These are phyloP conservation scores for Takashimella tepidaria DNA, from an alignment of 1,284 basidiomycete genomes.

Conservation along the genomic window DNA sequence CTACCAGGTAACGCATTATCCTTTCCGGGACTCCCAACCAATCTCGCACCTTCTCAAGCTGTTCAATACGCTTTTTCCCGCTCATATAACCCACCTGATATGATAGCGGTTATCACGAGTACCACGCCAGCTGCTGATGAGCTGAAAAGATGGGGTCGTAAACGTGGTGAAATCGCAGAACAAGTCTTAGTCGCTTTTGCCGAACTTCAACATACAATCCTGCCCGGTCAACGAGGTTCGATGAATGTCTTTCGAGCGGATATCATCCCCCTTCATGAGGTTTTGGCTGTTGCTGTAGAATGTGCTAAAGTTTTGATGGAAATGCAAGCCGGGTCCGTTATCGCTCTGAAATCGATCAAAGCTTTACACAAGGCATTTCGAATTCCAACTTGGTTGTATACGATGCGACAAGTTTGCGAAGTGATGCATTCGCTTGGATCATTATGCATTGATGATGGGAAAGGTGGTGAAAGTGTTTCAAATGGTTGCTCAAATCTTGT, in stretches of 20 bases:
- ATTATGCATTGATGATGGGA: constrained; percentile 7
- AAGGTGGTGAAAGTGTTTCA: constrained; percentile 23
- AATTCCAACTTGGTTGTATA: constrained; percentile 22
- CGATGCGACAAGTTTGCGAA: constrained; percentile 22
- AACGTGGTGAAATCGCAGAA: constrained; percentile 29
- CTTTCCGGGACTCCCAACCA: constrained; percentile 23
- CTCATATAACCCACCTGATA: constrained; percentile 29
- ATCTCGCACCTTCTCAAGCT: constrained; percentile 10
- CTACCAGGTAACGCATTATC: constrained; percentile 28
- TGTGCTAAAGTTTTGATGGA: constrained; percentile 37
- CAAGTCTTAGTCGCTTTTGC: constrained; percentile 22
- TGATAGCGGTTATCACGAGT: constrained; percentile 22
- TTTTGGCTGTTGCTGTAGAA: constrained; percentile 31
- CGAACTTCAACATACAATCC: constrained; percentile 18
- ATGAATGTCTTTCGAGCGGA: not conserved
- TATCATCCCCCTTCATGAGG: constrained; percentile 31
- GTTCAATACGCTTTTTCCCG: constrained; percentile 28
- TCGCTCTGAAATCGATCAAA: constrained; percentile 15
- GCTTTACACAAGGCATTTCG: constrained; percentile 16
- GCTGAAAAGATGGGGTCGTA: constrained; percentile 27
- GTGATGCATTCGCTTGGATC: constrained; percentile 8
- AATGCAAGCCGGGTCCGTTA: constrained; percentile 27
- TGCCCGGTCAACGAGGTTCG: constrained; percentile 7
- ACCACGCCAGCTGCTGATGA: constrained; percentile 20
- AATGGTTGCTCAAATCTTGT: constrained; percentile 40